Evolutionary conservation across 208 protist species (phyloP), one percentile per base, ranked within the genome.

Genomic region (Phytomonas sp.): DNA sequence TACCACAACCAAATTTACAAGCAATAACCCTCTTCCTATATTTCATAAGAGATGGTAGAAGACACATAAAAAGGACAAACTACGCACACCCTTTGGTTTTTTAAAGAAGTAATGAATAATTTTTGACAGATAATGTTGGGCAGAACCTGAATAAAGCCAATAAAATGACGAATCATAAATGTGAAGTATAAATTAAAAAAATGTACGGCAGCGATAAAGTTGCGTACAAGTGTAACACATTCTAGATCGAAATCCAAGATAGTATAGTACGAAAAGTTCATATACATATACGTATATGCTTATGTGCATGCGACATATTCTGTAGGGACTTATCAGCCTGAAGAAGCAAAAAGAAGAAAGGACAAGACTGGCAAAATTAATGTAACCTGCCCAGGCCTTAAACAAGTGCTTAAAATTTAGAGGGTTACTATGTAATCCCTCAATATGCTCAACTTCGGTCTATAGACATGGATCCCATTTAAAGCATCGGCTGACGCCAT

Each of bases 381-480:
- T 33, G 36, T 36, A n/a, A 68, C 31, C 17, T 23, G 32, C 23
- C 20, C 23, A 33, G 5, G 33, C 15, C 8, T 36, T 33, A 20
- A 66, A 23, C 36, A 62, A 62, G 11, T 30, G 13, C 66, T 4
- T 11, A 29, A 17, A 20, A 28, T 40, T 31, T 5, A 68, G 23
- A 62, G n/a, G 33, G 23, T n/a, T 51, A 15, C 64, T 34, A 67
- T 66, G 71, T 84, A 84, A 67, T 87, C 85, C 74, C 74, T 60
- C 23, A 87, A 75, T 2, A 84, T 76, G 56, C 67, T 60, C 59
- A 66, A 60, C 59, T 63, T 56, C 4, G 85, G 79, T 29, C 69
- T 67, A 67, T 87, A 86, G 26, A 99, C 70, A 68, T 99, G 97
- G n/a, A 99, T 56, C 32, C 98, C 89, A 82, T 99, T 99, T 71